phyloP scores from a whole-genome alignment of 257 asterid genomes.

The Catharanthus roseus region DNA sequence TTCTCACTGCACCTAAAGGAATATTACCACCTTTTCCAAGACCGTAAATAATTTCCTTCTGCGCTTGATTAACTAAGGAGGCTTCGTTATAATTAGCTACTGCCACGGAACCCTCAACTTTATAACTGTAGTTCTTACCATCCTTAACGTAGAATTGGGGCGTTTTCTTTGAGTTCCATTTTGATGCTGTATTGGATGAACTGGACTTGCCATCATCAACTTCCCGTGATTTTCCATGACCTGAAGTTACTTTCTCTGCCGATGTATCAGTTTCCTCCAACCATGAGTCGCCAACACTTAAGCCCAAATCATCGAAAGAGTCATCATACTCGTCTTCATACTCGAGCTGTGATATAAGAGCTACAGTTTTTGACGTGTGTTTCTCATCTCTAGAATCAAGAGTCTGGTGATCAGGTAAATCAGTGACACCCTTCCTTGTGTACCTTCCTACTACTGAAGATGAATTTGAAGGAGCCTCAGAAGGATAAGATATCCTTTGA shows the following conservation, averaged over 20 bases:
- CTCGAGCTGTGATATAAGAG: slow-evolving; percentile 70
- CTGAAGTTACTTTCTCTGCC: slow-evolving; percentile 25
- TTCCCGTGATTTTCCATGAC: slow-evolving; percentile 28
- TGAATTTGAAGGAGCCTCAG: slow-evolving; percentile 41
- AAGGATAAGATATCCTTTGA: slow-evolving; percentile 25
- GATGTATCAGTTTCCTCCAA: slow-evolving; percentile 53
- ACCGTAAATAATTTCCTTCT: slow-evolving; percentile 66
- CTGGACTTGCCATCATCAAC: slow-evolving; percentile 22
- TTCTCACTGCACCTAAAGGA: slow-evolving; percentile 60
- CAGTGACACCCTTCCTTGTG: slow-evolving; percentile 48
- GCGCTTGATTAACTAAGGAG: slow-evolving; percentile 53
- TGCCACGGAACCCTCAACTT: slow-evolving; percentile 83
- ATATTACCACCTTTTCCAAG: slow-evolving; percentile 90
- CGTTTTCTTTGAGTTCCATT: slow-evolving; percentile 63
- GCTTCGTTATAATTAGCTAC: slow-evolving; percentile 68
- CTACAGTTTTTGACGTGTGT: slow-evolving; percentile 59
- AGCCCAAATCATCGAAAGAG: slow-evolving; percentile 89
- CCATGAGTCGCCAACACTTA: slow-evolving; percentile 74
- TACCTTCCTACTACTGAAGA: slow-evolving; percentile 68
- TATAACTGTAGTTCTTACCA: slow-evolving; percentile 91
- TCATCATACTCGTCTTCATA: slow-evolving; percentile 98
- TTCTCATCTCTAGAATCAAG: slow-evolving; percentile 44
- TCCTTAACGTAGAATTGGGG: slow-evolving; percentile 91
- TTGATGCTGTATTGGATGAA: slow-evolving; percentile 26
- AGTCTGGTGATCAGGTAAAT: slow-evolving; percentile 35